Evolutionary conservation across 2,329 filamentous ascomycete species (phyloP), one percentile per base, ranked within the genome.

Genomic region (Stachybotrys chlorohalonatus): DNA sequence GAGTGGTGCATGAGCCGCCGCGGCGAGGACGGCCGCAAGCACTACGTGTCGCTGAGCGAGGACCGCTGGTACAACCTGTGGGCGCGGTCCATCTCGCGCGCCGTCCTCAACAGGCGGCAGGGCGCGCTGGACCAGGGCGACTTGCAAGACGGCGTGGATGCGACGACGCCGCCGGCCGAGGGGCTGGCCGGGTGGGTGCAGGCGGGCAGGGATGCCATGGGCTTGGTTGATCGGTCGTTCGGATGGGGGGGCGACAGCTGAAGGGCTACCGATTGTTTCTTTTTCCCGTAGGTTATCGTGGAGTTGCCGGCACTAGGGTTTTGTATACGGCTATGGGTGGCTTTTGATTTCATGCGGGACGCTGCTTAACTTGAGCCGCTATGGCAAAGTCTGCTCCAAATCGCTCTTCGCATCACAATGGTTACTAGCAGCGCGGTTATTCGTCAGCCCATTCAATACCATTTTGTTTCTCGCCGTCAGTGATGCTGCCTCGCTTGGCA

Each of bases 21-120:
- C 24, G 58, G 63, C 9, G 64, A 66, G 31, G 59, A 56, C 3
- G 74, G 70, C 31, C 53, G 63, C 3, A 77, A 71, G 59, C 66
- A 70, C 30, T 87, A 83, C 61, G 77, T 79, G 52, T 76, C 71
- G 53, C 67, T 82, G 59, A 77, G 71, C 59, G 80, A 83, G 66
- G 74, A 78, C 5, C 77, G 83, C 57, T 87, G 83, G 80, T 82
- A 83, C 59, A 77, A 80, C 55, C 69, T 80, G 54, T 89, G 87
- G 84, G 76, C 74, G 8, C 72, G 78, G 6, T 77, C 82, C 3
- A 81, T 90, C 52, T 73, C 75, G 56, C 75, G 76, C 49, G 80
- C 85, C 9, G 81, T 85, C 1, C 64, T 86, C 54, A 77, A 80
- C 53, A 76, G 81, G 55, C 76, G 77, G 45, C 76, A 83, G 62